Percentiles rank a stretch among this genome's conserved stretches.
Evolutionary conservation across 805 yeast species (phyloP).

Genomic region (Yarrowia sp.): DNA sequence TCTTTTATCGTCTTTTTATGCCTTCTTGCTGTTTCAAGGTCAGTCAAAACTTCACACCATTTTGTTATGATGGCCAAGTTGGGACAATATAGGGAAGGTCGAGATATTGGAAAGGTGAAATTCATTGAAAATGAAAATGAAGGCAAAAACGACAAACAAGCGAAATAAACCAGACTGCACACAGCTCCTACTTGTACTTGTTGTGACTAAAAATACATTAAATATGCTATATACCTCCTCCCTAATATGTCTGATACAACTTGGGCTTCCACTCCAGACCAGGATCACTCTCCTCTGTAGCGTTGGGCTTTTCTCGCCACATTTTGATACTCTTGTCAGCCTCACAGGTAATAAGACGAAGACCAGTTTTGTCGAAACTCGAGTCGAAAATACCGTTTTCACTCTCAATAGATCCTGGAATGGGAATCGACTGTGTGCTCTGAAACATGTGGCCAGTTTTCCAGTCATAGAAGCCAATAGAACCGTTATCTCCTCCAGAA

Average conservation of each 20-base stretch:
- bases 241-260: conserved; percentile 27
- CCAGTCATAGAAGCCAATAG: conserved; percentile 80
- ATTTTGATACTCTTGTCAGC: conserved; percentile 79
- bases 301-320: conserved; percentile 58
- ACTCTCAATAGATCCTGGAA: conserved; percentile 74
- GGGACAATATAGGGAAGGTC: too few species aligned
- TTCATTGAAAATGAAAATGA: too few species aligned
- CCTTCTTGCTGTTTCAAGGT: too few species aligned
- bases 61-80: too few species aligned
- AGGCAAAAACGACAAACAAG: too few species aligned
- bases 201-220: conserved; percentile 33
- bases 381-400: conserved; percentile 74
- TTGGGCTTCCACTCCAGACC: conserved; percentile 52
- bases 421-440: conserved; percentile 57
- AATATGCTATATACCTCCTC: conserved; percentile 15
- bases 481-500: conserved; percentile 86
- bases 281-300: conserved; percentile 52
- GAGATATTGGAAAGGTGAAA: too few species aligned
- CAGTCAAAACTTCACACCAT: too few species aligned
- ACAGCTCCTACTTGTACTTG: not conserved
- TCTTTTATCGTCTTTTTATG: too few species aligned
- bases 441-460: conserved; percentile 70
- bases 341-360: conserved; percentile 83
- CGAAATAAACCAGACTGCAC: too few species aligned
- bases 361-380: conserved; percentile 78